These are phyloP conservation scores for Mikania micrantha DNA, from an alignment of 129 eudicot species.

Conservation along the genomic window DNA sequence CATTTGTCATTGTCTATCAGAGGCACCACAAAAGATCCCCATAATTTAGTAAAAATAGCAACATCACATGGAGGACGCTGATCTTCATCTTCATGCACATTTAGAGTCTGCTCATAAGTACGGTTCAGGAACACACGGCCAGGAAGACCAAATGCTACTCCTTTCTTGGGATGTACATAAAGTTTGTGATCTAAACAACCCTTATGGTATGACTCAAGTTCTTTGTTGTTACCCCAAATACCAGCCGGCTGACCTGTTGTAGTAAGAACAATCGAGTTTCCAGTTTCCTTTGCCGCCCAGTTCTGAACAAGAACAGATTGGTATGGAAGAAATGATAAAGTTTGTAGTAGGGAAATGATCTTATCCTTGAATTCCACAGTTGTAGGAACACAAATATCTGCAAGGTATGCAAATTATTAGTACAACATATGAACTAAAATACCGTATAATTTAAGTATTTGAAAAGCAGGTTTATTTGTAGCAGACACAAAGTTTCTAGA, in stretches of 20 bases:
- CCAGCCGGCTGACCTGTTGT: background rate
- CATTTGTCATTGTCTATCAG: background rate
- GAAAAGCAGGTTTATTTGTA: background rate
- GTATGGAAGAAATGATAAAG: background rate
- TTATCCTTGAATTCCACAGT: background rate
- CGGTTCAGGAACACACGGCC: background rate
- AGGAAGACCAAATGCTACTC: background rate
- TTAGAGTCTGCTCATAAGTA: background rate
- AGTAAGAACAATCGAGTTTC: background rate
- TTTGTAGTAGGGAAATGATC: background rate
- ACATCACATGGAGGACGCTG: background rate
- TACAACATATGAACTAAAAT: background rate
- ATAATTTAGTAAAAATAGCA: background rate
- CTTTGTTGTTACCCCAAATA: background rate
- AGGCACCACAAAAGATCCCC: background rate
- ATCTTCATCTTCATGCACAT: background rate
- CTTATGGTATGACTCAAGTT: background rate
- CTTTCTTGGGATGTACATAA: background rate
- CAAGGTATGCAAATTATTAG: background rate
- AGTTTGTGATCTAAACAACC: background rate
- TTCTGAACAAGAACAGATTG: constrained; percentile 1
- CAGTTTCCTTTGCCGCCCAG: background rate
- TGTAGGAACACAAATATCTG: background rate
- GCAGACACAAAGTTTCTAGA: background rate
- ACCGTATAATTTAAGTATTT: too few species aligned